Base-by-base conservation (phyloP, 345 rosid species). In the Lepidium didymum region DNA sequence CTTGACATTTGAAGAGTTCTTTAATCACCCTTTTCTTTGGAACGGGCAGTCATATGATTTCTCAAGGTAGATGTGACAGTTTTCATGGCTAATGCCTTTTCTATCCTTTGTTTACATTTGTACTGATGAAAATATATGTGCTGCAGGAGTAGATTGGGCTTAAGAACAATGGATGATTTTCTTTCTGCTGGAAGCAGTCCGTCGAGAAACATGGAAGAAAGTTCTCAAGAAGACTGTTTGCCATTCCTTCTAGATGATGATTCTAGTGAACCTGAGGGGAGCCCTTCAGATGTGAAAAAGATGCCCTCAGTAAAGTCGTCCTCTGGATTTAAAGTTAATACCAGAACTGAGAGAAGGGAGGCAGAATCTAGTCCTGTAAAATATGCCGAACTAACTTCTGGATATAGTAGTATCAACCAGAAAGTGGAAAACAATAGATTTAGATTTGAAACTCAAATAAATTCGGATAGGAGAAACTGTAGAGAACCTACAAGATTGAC, bases 1-100 rank as follows among this genome's bases (percentile, higher is more conserved):
- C 12, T 74, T 91, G 61, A 94, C 99, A 62, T 94, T 88, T 79
- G 91, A 94, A 67, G 99, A 94, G 83, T 91, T 91, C 73, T 94
- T 94, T 73, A 87, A 91, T 68, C 97, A 94, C 68, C 85, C 95
- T 46, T 94, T 87, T 67, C 83, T 94, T 75, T 83, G 79, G 42
- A 80, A 65, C 21, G 71, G 73, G 62, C 86, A 76, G 50, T 70
- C 76, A 14, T 90, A 86, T 60, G 83, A 80, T 27, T 50, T 79
- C 33, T 73, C 76, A 45, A 83, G 97, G 99, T 94, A 79, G 67
- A 63, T 67, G 64, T 49, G 72, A 37, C 29, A 15, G 34, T 38
- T 59, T 7, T 18, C 52, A 11, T 44, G 65, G 56, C 62, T n/a
- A 40, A 21, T 14, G 52, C 18, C 44, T 41, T 44, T 15, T 36